phyloP scores from a whole-genome alignment of 768 basidiomycete genomes.

The Serendipita sp. region DNA sequence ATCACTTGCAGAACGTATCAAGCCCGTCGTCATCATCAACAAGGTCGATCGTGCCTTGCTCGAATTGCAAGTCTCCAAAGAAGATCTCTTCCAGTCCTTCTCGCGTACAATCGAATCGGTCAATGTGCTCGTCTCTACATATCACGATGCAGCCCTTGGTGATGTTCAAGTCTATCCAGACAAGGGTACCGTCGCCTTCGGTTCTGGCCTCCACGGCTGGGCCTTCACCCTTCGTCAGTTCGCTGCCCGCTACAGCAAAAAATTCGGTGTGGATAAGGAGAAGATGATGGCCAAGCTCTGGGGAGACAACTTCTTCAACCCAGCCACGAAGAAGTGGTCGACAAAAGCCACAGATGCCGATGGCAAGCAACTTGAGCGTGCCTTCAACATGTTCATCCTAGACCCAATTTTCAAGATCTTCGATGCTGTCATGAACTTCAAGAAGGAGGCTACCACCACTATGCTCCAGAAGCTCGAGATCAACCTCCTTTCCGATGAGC shows the following conservation, averaged over 20 bases:
- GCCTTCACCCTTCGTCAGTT: conserved; percentile 98
- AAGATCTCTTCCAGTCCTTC: conserved; percentile 96
- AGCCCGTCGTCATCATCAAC: conserved; percentile 98
- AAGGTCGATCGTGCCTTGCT: conserved; percentile 99
- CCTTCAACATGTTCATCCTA: conserved; percentile 95
- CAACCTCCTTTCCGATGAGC: conserved; percentile 74
- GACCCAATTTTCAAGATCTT: conserved; percentile 99
- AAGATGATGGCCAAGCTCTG: conserved; percentile 97
- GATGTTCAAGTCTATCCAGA: conserved; percentile 99
- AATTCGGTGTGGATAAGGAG: conserved; percentile 95
- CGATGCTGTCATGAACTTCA: conserved; percentile 98
- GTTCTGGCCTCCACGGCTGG: conserved; percentile 99
- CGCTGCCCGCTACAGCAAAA: conserved; percentile 86
- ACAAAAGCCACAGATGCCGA: conserved; percentile 58
- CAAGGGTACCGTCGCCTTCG: conserved; percentile 95
- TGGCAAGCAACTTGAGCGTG: conserved; percentile 88
- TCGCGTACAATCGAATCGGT: conserved; percentile 91
- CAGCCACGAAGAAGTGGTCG: conserved; percentile 89
- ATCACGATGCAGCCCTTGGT: conserved; percentile 83
- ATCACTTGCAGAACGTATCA: conserved; percentile 94
- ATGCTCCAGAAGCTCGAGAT: conserved; percentile 97
- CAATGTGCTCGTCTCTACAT: conserved; percentile 97
- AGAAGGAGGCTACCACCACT: conserved; percentile 67
- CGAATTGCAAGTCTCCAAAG: conserved; percentile 93
- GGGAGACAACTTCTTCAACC: conserved; percentile 99